A percentile compares a stretch with the other conserved stretches of the same genome.
Conservation (phyloP, 1,284 basidiomycete species). For the Sphaerobolus stellatus region DNA sequence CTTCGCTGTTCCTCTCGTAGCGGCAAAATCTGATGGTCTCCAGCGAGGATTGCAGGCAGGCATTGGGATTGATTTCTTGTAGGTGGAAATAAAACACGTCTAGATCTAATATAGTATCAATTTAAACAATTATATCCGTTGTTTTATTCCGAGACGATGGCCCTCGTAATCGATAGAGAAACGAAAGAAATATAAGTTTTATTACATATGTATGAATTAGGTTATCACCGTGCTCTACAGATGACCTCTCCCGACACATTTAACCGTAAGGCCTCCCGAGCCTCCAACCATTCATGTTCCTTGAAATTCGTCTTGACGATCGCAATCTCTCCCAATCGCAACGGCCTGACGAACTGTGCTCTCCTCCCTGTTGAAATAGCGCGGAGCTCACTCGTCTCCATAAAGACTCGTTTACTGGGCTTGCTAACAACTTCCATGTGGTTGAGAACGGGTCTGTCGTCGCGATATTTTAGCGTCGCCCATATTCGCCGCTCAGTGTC, state of each 20-base stretch:
- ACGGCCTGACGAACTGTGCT: constrained; percentile 69
- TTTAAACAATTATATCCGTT: too few species aligned
- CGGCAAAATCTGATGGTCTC: constrained; percentile 72
- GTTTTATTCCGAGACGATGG: too few species aligned
- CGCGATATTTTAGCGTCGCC: constrained; percentile 88
- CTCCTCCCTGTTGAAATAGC: constrained; percentile 72
- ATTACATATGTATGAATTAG: background rate
- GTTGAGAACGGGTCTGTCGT: constrained; percentile 77
- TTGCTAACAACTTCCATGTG: constrained; percentile 73
- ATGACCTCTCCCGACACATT: constrained; percentile 69
- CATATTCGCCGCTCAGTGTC: constrained; percentile 75
- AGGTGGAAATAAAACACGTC: constrained; percentile 23
- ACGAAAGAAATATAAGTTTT: too few species aligned
- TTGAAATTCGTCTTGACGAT: constrained; percentile 69
- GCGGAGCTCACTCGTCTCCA: constrained; percentile 71
- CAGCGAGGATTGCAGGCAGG: constrained; percentile 89
- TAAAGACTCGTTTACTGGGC: constrained; percentile 72
- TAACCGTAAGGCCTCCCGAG: constrained; percentile 66
- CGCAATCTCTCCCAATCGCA: constrained; percentile 85
- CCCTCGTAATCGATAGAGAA: too few species aligned
- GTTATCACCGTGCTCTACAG: constrained; percentile 61
- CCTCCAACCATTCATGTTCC: constrained; percentile 72
- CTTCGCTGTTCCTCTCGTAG: constrained; percentile 85
- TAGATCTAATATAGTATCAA: too few species aligned
- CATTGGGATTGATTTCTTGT: constrained; percentile 86